phyloP scores from a whole-genome alignment of 352 stramenopile species.

The Phytopythium kandeliae region DNA sequence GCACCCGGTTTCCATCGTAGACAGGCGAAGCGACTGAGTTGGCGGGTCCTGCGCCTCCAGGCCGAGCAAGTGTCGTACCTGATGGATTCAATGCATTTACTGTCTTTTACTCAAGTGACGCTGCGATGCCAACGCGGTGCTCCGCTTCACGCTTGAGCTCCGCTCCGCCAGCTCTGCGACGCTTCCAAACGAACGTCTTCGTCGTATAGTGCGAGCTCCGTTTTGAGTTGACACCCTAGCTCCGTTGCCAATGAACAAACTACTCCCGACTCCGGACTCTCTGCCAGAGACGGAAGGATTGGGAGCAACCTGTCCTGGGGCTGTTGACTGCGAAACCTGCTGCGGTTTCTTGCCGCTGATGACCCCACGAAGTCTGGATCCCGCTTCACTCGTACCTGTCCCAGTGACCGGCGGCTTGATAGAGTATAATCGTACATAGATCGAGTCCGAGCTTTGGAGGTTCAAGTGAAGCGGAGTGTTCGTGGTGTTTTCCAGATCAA shows the following conservation, averaged over 20 bases:
- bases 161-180: constrained; percentile 45
- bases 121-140: constrained; percentile 36
- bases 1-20: neutral
- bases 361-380: neutral
- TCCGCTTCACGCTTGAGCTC: constrained; percentile 28
- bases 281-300: neutral
- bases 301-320: neutral
- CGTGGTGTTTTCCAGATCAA: constrained; percentile 87
- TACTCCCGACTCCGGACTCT: neutral
- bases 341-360: constrained; percentile 8
- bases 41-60: neutral
- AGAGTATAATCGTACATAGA: constrained; percentile 68
- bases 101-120: constrained; percentile 59
- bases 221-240: constrained; percentile 5
- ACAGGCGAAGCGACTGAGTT: neutral
- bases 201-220: constrained; percentile 38
- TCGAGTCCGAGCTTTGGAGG: constrained; percentile 68
- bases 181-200: constrained; percentile 68
- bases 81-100: neutral
- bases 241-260: neutral
- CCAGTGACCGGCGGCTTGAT: constrained; percentile 44
- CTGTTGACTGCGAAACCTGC: neutral
- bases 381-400: constrained; percentile 3
- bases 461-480: constrained; percentile 74
- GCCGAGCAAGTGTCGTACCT: neutral